Evolutionary conservation across 371 early-diverging fungal species (phyloP), one percentile per base, ranked within the genome.

Genomic region (Zopfochytrium polystomum): DNA sequence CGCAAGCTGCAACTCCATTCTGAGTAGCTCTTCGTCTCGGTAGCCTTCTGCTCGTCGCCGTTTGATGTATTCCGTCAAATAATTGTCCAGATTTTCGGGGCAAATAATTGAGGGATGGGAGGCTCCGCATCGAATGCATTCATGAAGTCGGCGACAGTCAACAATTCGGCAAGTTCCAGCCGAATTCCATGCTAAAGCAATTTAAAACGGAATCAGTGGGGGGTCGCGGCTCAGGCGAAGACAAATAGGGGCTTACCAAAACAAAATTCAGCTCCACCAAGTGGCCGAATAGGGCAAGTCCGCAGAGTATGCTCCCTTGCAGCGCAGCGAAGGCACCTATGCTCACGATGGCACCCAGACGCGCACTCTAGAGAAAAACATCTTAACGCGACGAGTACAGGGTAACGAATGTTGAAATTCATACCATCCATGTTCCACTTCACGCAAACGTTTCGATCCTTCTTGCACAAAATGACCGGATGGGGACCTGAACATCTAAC

Each of bases 241-340:
- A 29, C 6, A 9, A 30, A 53, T 26, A 6, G 2, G 29, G n/a
- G 25, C 51, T 29, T 33, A 66, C 62, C 66, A 63, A 67, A 67
- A 34, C 68, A 67, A 32, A 57, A 67, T 30, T 67, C 68, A 50
- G 56, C 52, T 4, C 63, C 58, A 18, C 60, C 55, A 22, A 63
- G 23, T 26, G 68, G 68, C 22, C 63, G 38, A 46, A 67, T 67
- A 7, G 68, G 68, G 53, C 68, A 67, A 20, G 48, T 48, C 5
- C 68, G 63, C 53, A 67, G 33, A 11, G 63, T 67, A 38, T 71
- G 72, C 43, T 65, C 33, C 32, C 38, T 50, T n/a, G 68, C 58
- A 4, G 65, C 72, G 55, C 72, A 71, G 13, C 72, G 60, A 15
- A 71, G 63, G 52, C 72, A 71, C n/a, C 72, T 45, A 49, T 71